Percentiles rank a stretch among this genome's conserved stretches.
Evolutionary conservation across 2,329 filamentous ascomycete species (phyloP).

Genomic region (Colletotrichum sp.): DNA sequence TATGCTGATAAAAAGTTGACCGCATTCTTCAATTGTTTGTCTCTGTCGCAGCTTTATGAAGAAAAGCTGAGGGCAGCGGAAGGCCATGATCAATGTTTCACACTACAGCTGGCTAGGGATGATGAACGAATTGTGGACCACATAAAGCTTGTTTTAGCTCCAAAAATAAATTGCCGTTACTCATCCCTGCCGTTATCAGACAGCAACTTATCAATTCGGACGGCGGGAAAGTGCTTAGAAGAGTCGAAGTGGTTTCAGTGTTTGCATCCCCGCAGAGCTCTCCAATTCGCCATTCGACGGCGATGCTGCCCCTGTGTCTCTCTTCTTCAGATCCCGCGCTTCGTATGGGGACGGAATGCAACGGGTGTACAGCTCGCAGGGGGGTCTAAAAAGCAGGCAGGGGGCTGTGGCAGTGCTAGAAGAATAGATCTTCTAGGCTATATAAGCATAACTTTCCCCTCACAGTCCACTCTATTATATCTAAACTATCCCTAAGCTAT

Average conservation of each 20-base stretch:
- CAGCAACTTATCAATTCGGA: not conserved
- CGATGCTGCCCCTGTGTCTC: not conserved
- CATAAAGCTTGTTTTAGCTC: constrained; percentile 6
- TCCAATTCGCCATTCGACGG: not conserved
- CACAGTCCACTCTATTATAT: too few relatives aligned
- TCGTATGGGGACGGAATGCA: not conserved
- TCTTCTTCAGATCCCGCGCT: not conserved
- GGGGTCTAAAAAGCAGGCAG: too few relatives aligned
- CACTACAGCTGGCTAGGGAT: not conserved
- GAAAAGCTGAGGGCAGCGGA: not conserved
- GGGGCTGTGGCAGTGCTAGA: too few relatives aligned
- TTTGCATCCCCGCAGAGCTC: not conserved
- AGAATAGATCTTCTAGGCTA: too few relatives aligned
- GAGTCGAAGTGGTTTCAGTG: not conserved
- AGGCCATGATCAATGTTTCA: not conserved
- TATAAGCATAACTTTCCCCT: too few relatives aligned
- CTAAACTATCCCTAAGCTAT: too few relatives aligned
- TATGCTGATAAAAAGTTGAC: not conserved
- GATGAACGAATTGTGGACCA: not conserved
- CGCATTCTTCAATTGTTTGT: not conserved
- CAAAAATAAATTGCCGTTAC: constrained; percentile 3
- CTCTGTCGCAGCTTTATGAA: not conserved
- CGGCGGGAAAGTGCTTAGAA: not conserved
- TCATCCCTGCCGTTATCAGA: not conserved
- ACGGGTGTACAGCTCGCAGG: not conserved